A percentile compares a stretch with the other conserved stretches of the same genome.
Evolutionary conservation across 2,329 filamentous ascomycete genomes (phyloP).

Genomic region (Cladosporium sphaerospermum): DNA sequence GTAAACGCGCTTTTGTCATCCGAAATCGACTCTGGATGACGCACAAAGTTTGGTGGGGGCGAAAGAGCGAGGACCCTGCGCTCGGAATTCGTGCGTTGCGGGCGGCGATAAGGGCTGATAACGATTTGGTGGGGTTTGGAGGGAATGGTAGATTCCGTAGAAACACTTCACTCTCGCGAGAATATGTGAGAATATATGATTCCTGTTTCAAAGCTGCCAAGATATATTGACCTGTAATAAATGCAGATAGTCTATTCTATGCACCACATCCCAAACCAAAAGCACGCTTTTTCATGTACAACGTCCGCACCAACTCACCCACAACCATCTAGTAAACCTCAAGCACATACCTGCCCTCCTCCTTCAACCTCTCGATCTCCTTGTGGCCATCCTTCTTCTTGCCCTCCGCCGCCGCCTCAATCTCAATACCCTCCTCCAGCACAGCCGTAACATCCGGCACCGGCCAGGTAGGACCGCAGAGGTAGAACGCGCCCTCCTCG

Average conservation of each 20-base stretch:
- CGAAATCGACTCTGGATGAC: neutral
- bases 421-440: constrained; percentile 81
- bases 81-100: no score
- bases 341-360: constrained; percentile 85
- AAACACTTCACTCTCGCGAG: no score
- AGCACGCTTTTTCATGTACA: neutral
- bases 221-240: no score
- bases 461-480: constrained; percentile 97
- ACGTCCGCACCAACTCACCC: neutral
- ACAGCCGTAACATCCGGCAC: constrained; percentile 95
- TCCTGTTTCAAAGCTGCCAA: no score
- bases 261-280: no score
- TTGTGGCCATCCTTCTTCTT: constrained; percentile 80
- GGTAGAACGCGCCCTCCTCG: constrained; percentile 88
- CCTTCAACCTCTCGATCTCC: constrained; percentile 97
- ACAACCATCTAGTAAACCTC: constrained; percentile 69
- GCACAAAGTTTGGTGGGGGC: no score
- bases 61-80: no score
- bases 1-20: neutral
- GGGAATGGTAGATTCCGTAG: no score
- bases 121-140: no score
- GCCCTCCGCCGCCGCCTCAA: constrained; percentile 61
- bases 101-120: no score
- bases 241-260: no score
- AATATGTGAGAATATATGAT: no score